Conservation (phyloP, 78 protist species). For the Chrysochromulina parva region DNA sequence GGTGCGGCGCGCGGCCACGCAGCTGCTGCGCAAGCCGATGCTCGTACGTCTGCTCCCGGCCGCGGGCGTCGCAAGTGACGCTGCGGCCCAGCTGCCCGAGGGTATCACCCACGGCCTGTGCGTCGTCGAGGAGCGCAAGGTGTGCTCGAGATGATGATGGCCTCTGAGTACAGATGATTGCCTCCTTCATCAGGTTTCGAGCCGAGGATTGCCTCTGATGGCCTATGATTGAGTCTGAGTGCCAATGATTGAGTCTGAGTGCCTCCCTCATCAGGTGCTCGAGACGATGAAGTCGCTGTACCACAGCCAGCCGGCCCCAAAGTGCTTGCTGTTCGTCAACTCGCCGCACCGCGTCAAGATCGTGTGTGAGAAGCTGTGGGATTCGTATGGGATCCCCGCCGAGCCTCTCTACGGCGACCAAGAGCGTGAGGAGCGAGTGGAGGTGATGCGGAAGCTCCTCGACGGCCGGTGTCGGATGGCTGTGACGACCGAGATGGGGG, state of each 20-base stretch:
- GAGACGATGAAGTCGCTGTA: neutral
- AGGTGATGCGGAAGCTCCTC: neutral
- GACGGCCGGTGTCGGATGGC: neutral
- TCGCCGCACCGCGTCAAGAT: neutral
- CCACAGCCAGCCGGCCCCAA: neutral
- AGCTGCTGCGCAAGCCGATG: neutral
- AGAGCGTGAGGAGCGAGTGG: slow-evolving; percentile 1
- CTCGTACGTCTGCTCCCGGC: neutral
- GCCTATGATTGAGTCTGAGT: no score
- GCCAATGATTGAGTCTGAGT: no score
- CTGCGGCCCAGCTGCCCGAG: neutral
- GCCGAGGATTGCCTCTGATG: no score
- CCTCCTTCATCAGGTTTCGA: no score
- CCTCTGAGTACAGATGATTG: no score
- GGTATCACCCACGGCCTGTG: neutral
- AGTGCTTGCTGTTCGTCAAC: neutral
- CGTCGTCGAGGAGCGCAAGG: neutral
- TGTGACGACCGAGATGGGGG: neutral
- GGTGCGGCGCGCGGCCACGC: neutral
- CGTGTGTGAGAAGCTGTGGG: neutral
- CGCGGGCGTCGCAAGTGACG: neutral
- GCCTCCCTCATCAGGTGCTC: neutral
- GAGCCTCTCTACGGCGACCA: neutral
- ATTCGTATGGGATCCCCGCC: neutral
- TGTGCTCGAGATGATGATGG: no score